A percentile compares a stretch with the other conserved stretches of the same genome.
These are phyloP conservation scores for Gnomoniopsis smithogilvyi DNA, from an alignment of 2,329 filamentous ascomycete genomes.

Conservation along the genomic window DNA sequence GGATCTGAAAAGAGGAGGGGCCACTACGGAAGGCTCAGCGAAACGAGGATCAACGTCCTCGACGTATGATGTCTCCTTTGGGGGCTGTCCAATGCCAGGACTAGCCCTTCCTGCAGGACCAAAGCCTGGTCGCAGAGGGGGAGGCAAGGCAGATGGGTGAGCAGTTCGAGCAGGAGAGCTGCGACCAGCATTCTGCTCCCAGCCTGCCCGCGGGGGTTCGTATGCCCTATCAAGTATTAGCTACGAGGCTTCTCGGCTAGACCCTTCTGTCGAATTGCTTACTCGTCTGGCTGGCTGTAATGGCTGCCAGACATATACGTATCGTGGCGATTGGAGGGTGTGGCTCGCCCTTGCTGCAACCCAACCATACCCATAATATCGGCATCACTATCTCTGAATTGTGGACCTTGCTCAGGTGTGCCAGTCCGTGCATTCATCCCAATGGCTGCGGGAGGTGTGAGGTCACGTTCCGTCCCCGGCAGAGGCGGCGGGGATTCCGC, in stretches of 20 bases:
- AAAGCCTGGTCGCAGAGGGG: slow-evolving; percentile 21
- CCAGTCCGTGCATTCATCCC: slow-evolving; percentile 77
- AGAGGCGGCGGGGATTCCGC: slow-evolving; percentile 65
- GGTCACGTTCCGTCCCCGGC: slow-evolving; percentile 35
- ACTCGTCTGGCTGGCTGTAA: slow-evolving; percentile 69
- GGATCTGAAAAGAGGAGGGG: slow-evolving; percentile 27
- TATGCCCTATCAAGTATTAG: slow-evolving; percentile 38
- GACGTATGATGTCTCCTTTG: slow-evolving; percentile 19
- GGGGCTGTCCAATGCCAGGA: slow-evolving; percentile 29
- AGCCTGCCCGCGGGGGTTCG: slow-evolving; percentile 52
- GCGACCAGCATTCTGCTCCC: slow-evolving; percentile 46
- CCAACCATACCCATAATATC: slow-evolving; percentile 72
- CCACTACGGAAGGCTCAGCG: slow-evolving; percentile 42
- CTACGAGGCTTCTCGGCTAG: not conserved
- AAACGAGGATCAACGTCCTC: slow-evolving; percentile 94
- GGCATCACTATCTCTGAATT: slow-evolving; percentile 60
- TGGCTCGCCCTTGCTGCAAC: slow-evolving; percentile 28
- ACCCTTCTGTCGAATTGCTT: slow-evolving; percentile 35
- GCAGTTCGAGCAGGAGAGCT: slow-evolving; percentile 46
- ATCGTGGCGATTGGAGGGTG: slow-evolving; percentile 38
- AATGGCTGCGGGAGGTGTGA: slow-evolving; percentile 50
- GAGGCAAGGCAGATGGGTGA: slow-evolving; percentile 33
- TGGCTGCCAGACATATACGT: slow-evolving; percentile 62
- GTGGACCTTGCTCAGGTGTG: slow-evolving; percentile 41
- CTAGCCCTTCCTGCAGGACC: slow-evolving; percentile 34